Conservation (phyloP, 2,329 filamentous ascomycete genomes). For the Corinectria fuckeliana region DNA sequence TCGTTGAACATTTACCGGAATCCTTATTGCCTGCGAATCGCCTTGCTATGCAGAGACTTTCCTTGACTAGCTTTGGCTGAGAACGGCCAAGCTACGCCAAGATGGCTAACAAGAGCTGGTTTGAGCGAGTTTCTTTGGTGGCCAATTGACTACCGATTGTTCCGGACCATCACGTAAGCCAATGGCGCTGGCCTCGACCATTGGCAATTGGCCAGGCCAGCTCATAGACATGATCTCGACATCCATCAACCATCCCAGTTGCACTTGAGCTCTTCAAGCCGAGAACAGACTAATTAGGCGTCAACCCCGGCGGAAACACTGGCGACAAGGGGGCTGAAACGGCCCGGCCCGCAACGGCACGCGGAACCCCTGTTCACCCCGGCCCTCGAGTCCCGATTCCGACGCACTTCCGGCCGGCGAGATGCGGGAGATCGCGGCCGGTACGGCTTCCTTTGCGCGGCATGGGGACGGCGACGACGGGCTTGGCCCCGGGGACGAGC, state of each 20-base stretch:
- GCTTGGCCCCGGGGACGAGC: slow-evolving; percentile 24
- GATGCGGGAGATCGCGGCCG: not conserved
- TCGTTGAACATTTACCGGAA: too few relatives aligned
- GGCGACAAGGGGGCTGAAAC: slow-evolving; percentile 9
- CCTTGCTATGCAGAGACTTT: too few relatives aligned
- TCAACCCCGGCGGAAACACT: not conserved
- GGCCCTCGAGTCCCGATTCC: not conserved
- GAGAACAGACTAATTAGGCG: too few relatives aligned
- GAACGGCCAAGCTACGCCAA: not conserved
- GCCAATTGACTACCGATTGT: slow-evolving; percentile 25
- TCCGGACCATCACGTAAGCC: slow-evolving; percentile 36
- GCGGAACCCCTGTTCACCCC: not conserved
- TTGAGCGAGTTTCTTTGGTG: slow-evolving; percentile 32
- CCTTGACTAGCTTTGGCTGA: too few relatives aligned
- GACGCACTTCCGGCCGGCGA: not conserved
- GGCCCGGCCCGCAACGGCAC: slow-evolving; percentile 1
- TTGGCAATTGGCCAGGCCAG: not conserved
- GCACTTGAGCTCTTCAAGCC: not conserved
- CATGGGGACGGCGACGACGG: slow-evolving; percentile 30
- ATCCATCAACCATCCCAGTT: not conserved
- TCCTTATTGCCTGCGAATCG: too few relatives aligned
- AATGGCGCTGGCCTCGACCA: slow-evolving; percentile 2
- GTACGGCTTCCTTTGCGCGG: slow-evolving; percentile 29
- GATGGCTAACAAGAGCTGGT: slow-evolving; percentile 20
- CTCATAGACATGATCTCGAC: not conserved